Evolutionary conservation across 2,329 filamentous ascomycete species (phyloP), one percentile per base, ranked within the genome.

Genomic region (Hysterium pulicare): DNA sequence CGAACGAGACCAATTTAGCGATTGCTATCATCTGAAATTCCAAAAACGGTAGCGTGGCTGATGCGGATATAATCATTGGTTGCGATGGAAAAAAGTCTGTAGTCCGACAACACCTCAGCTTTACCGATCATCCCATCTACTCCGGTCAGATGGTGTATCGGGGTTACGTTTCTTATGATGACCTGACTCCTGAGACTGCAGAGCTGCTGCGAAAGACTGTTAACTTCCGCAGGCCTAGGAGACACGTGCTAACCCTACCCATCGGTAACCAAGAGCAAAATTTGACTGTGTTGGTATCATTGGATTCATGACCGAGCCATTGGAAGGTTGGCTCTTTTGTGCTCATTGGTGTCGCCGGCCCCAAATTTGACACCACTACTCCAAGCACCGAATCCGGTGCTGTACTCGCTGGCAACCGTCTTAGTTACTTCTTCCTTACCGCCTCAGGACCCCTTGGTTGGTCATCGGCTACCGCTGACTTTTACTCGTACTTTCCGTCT

Each of bases 371-470:
- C 50, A 64, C 76, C 1, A 57, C 65, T 2, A 71, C 72, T 1
- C 62, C 70, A 2, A 78, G 74, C 4, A 56, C 57, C 1, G 78
- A 75, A 9, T 67, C 75, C 23, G 54, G 69, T 9, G 62, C 69
- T 34, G 76, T 75, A 3, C 53, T 82, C 13, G 66, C 70, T 16
- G 81, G 76, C 19, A 77, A 78, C 46, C 69, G 77, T 3, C 64
- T 87, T 16, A 83, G 80, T 2, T 87, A 85, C 64, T 83, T 87
- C 66, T 83, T 77, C 24, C 70, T 87, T 30, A 84, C 80, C 50
- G 69, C 84, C 9, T 81, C 80, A 13, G 76, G 75, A 2, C 77
- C 78, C 10, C 73, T 83, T 36, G 80, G 78, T 5, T 86, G 82
- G 63, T 69, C 76, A 2, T 75, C 78, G 4, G 73, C 74, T 2